phyloP scores from a whole-genome alignment of 352 stramenopile genomes.

The Phytophthora kernoviae region DNA sequence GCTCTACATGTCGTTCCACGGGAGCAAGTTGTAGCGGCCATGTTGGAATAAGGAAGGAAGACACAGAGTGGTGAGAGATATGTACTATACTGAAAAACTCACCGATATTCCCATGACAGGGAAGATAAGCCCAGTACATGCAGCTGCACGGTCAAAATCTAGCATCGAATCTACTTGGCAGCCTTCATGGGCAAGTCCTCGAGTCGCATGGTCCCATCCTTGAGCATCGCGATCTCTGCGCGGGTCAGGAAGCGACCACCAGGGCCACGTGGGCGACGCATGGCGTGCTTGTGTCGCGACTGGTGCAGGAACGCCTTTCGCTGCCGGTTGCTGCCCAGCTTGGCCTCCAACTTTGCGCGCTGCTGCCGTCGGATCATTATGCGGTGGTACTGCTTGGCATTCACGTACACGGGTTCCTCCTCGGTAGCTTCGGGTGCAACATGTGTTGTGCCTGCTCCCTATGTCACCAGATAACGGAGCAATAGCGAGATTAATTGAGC shows the following conservation, averaged over 20 bases:
- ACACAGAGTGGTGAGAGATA: constrained; percentile 2
- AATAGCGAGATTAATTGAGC: constrained; percentile 54
- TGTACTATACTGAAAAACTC: constrained; percentile 15
- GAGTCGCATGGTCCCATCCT: constrained; percentile 65
- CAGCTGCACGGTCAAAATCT: background rate
- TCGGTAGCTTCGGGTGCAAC: constrained; percentile 38
- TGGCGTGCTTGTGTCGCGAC: constrained; percentile 88
- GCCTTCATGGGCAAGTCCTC: constrained; percentile 64
- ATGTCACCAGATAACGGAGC: constrained; percentile 48
- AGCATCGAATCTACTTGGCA: constrained; percentile 22
- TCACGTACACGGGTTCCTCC: constrained; percentile 90
- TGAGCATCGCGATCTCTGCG: constrained; percentile 77
- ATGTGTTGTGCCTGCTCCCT: constrained; percentile 23
- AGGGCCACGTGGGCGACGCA: constrained; percentile 81
- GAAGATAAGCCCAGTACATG: constrained; percentile 5
- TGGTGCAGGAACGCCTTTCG: constrained; percentile 88
- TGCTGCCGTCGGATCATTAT: constrained; percentile 90
- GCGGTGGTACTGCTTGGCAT: constrained; percentile 91
- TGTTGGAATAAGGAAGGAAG: constrained; percentile 3
- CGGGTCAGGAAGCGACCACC: constrained; percentile 84
- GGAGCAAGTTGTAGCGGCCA: constrained; percentile 36
- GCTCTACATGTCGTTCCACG: constrained; percentile 38
- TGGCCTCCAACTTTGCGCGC: constrained; percentile 85
- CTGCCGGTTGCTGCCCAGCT: constrained; percentile 76
- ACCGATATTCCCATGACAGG: background rate